These are phyloP conservation scores for Leccinum imitatum DNA, from an alignment of 768 basidiomycete species.

Conservation along the genomic window DNA sequence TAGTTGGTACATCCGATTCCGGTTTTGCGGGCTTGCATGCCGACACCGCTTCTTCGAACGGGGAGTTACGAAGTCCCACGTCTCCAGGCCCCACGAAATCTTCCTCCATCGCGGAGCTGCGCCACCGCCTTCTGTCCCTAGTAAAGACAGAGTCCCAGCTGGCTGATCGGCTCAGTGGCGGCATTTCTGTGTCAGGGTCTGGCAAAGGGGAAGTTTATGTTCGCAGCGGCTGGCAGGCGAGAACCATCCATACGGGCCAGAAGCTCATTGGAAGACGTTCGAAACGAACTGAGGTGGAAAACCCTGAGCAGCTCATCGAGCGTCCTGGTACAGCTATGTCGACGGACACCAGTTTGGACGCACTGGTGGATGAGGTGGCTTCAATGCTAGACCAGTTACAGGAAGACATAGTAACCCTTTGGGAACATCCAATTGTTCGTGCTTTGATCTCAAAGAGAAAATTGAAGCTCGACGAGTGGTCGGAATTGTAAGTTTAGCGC, in stretches of 20 bases:
- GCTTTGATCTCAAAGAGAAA: constrained; percentile 65
- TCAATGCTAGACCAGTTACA: constrained; percentile 55
- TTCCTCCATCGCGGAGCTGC: constrained; percentile 49
- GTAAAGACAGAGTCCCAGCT: constrained; percentile 61
- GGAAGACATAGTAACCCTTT: constrained; percentile 69
- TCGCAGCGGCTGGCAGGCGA: constrained; percentile 78
- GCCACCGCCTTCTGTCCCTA: constrained; percentile 58
- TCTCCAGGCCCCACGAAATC: constrained; percentile 23
- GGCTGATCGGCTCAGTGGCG: constrained; percentile 72
- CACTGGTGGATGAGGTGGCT: constrained; percentile 59
- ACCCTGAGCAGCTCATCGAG: constrained; percentile 30
- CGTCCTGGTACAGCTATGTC: constrained; percentile 29
- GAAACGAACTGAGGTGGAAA: constrained; percentile 25
- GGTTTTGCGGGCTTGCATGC: constrained; percentile 12
- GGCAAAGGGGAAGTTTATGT: constrained; percentile 76
- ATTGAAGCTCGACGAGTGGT: constrained; percentile 82
- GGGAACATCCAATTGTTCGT: constrained; percentile 71
- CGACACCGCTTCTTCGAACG: constrained; percentile 11
- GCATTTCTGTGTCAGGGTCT: constrained; percentile 69
- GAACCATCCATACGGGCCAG: constrained; percentile 54
- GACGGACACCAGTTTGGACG: constrained; percentile 44
- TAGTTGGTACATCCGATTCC: constrained; percentile 15
- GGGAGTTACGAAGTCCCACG: constrained; percentile 11
- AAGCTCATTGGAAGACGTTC: constrained; percentile 31
- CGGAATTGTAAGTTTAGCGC: constrained; percentile 69